A percentile compares a stretch with the other conserved stretches of the same genome.
phyloP scores from a whole-genome alignment of 805 yeast genomes.

The Kazachstania viticola region DNA sequence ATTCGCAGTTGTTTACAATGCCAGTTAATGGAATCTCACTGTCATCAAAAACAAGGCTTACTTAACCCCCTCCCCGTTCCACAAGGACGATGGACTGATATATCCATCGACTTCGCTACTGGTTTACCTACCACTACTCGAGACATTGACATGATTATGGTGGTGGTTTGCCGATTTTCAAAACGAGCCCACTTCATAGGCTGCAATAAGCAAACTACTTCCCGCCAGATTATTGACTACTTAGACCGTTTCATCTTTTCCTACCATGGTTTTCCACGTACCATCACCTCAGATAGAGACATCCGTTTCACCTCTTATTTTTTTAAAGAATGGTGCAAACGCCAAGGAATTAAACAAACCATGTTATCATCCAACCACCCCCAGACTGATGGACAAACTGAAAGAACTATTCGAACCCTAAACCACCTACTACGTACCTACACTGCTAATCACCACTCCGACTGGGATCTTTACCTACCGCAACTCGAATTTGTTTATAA shows the following conservation, averaged over 20 bases:
- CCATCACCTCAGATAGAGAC: slow-evolving; percentile 2
- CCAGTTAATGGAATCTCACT: slow-evolving; percentile 3
- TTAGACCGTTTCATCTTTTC: slow-evolving; percentile 6
- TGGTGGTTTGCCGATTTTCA: slow-evolving; percentile 9
- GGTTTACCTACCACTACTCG: slow-evolving; percentile 5
- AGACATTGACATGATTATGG: slow-evolving; percentile 6
- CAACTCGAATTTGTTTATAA: slow-evolving; percentile 2
- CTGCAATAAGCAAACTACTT: slow-evolving; percentile 3
- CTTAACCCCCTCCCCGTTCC: slow-evolving; percentile 5
- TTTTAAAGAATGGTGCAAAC: slow-evolving; percentile 1
- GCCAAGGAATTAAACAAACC: slow-evolving; percentile 1
- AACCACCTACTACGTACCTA: slow-evolving; percentile 1
- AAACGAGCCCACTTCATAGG: slow-evolving; percentile 10
- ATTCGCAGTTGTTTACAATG: slow-evolving; percentile 5
- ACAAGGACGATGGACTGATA: slow-evolving; percentile 10
- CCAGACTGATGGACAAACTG: slow-evolving; percentile 5
- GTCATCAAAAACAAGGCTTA: slow-evolving; percentile 4
- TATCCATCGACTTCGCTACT: slow-evolving; percentile 10
- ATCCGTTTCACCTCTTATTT: background rate
- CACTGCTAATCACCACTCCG: background rate
- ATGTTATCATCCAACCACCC: slow-evolving; percentile 3
- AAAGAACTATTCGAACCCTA: slow-evolving; percentile 1
- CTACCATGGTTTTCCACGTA: slow-evolving; percentile 9
- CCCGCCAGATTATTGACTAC: slow-evolving; percentile 7
- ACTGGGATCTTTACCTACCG: slow-evolving; percentile 1